These are phyloP conservation scores for Trichomonas vaginalis DNA, from an alignment of 208 protist genomes.

Conservation along the genomic window DNA sequence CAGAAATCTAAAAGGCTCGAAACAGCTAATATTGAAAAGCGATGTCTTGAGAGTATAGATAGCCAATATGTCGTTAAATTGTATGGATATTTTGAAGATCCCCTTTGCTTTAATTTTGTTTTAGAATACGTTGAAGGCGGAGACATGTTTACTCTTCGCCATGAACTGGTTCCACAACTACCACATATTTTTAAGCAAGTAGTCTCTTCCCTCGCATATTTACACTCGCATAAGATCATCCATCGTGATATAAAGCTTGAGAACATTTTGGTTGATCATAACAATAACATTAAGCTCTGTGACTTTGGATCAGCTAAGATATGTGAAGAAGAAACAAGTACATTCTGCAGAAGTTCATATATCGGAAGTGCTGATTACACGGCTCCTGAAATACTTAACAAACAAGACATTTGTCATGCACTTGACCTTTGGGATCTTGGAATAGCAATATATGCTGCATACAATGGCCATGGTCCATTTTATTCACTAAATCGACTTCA, in stretches of 20 bases:
- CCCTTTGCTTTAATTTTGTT: conserved; percentile 83
- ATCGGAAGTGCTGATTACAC: background rate
- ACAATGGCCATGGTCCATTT: background rate
- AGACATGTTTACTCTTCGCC: background rate
- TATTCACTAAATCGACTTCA: background rate
- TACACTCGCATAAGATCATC: background rate
- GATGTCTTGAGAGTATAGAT: conserved; percentile 93
- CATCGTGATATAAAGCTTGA: conserved; percentile 1
- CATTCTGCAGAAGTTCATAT: background rate
- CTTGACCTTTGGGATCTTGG: background rate
- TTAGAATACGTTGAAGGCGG: conserved; percentile 72
- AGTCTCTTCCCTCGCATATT: background rate
- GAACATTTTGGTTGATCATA: background rate
- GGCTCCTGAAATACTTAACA: background rate
- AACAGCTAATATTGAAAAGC: conserved; percentile 64
- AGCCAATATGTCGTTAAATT: conserved; percentile 89
- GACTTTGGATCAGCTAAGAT: background rate
- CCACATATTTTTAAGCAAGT: background rate
- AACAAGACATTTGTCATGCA: background rate
- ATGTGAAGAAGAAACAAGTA: background rate
- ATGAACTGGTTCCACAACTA: too few relatives aligned
- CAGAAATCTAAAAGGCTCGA: conserved; percentile 41
- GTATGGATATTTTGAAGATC: conserved; percentile 84
- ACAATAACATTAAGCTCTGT: background rate
- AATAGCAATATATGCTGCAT: background rate